These are phyloP conservation scores for Niebla homalea DNA, from an alignment of 495 filamentous ascomycete genomes.

Conservation along the genomic window DNA sequence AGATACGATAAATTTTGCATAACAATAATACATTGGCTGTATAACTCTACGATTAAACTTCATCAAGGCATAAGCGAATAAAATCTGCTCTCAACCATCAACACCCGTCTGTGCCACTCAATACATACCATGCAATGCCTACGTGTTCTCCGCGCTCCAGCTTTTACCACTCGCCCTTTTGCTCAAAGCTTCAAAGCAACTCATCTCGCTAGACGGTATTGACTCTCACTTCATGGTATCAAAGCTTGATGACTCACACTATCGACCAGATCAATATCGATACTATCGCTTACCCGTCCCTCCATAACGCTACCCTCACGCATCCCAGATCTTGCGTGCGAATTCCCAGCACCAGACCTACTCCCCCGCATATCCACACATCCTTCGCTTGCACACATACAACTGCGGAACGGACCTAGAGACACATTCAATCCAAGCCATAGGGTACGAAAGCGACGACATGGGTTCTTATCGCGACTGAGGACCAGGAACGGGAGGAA, in stretches of 20 bases:
- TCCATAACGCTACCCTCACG: neutral
- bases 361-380: constrained; percentile 32
- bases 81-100: too few species aligned
- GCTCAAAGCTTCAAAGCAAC: neutral
- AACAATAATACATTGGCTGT: too few species aligned
- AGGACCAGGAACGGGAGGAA: constrained; percentile 37
- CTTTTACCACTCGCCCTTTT: neutral
- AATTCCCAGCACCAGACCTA: constrained; percentile 3
- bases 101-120: neutral
- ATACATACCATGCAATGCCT: constrained; percentile 2
- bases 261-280: constrained; percentile 1
- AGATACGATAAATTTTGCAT: too few species aligned
- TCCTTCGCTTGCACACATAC: constrained; percentile 29
- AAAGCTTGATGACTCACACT: neutral
- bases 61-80: neutral
- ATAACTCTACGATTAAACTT: too few species aligned
- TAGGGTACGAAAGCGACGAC: constrained; percentile 43
- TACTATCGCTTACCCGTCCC: constrained; percentile 5
- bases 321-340: neutral
- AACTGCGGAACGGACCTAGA: constrained; percentile 40
- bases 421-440: constrained; percentile 47
- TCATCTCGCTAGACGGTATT: neutral
- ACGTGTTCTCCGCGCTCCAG: neutral
- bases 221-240: neutral
- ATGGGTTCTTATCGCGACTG: constrained; percentile 42